Evolutionary conservation across 208 protist genomes (phyloP).

Genomic region (Trypanosoma mega): DNA sequence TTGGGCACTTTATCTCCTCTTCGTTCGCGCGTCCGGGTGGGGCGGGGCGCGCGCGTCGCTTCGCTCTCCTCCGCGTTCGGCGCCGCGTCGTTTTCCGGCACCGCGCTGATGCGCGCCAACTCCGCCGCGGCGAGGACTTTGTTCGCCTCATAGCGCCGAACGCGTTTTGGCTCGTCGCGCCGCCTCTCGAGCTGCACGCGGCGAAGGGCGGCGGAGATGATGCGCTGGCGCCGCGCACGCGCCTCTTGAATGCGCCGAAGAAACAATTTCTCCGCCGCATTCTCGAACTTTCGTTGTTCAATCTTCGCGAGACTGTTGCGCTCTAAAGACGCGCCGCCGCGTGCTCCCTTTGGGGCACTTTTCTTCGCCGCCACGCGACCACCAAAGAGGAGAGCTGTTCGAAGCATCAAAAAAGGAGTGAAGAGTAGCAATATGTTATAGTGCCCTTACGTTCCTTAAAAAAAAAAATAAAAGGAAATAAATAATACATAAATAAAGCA

Average conservation of each 20-base stretch:
- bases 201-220: slow-evolving; percentile 19
- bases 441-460: neutral
- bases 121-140: slow-evolving; percentile 24
- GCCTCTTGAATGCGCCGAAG: slow-evolving; percentile 21
- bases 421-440: neutral
- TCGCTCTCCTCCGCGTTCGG: no score
- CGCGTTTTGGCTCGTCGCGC: slow-evolving; percentile 15
- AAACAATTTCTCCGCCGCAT: slow-evolving; percentile 30
- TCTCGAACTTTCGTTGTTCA: slow-evolving; percentile 13
- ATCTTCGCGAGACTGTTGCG: neutral
- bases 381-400: slow-evolving; percentile 16
- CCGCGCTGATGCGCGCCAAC: slow-evolving; percentile 19
- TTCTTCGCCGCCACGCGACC: neutral
- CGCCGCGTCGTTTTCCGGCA: neutral
- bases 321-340: no score
- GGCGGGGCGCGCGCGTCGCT: no score
- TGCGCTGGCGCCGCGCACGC: slow-evolving; percentile 9
- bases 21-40: neutral
- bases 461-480: neutral
- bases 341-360: no score
- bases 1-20: neutral
- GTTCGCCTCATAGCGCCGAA: slow-evolving; percentile 27
- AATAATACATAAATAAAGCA: neutral
- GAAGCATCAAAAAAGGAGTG: slow-evolving; percentile 7
- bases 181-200: slow-evolving; percentile 7